Conservation (phyloP, 2,329 filamentous ascomycete genomes). For the Ceratocystis cacaofunesta region DNA sequence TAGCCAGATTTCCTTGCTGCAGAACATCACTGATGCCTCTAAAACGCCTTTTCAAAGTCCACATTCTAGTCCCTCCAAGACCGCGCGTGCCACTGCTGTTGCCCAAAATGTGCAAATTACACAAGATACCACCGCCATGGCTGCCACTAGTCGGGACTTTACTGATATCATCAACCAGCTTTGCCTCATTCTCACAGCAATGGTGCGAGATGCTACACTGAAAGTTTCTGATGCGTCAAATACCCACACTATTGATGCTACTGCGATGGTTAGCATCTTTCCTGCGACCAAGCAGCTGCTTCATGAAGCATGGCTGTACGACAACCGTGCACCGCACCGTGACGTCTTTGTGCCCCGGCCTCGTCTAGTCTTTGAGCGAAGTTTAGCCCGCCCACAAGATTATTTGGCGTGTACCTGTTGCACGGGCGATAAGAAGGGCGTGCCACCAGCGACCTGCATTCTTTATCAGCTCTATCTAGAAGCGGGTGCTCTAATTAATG, state of each 20-base stretch:
- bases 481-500: constrained; percentile 61
- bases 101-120: constrained; percentile 70
- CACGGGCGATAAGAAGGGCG: constrained; percentile 20
- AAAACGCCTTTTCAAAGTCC: constrained; percentile 32
- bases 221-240: neutral
- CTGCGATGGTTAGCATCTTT: constrained; percentile 22
- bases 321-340: constrained; percentile 51
- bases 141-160: constrained; percentile 55
- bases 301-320: constrained; percentile 62
- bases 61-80: constrained; percentile 55
- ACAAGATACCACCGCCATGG: constrained; percentile 56
- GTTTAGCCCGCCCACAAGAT: constrained; percentile 57
- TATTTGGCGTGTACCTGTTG: constrained; percentile 65
- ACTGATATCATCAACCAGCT: constrained; percentile 44
- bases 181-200: constrained; percentile 16
- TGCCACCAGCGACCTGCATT: constrained; percentile 53
- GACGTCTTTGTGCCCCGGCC: constrained; percentile 64
- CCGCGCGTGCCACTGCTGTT: constrained; percentile 61
- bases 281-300: constrained; percentile 38
- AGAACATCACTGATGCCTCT: constrained; percentile 29
- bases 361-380: constrained; percentile 54
- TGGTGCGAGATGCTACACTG: constrained; percentile 28
- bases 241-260: constrained; percentile 20
- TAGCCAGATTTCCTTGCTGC: constrained; percentile 22
- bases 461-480: constrained; percentile 69